Evolutionary conservation across 306 rosid species (phyloP).

Genomic region (Calophaca sinica): DNA sequence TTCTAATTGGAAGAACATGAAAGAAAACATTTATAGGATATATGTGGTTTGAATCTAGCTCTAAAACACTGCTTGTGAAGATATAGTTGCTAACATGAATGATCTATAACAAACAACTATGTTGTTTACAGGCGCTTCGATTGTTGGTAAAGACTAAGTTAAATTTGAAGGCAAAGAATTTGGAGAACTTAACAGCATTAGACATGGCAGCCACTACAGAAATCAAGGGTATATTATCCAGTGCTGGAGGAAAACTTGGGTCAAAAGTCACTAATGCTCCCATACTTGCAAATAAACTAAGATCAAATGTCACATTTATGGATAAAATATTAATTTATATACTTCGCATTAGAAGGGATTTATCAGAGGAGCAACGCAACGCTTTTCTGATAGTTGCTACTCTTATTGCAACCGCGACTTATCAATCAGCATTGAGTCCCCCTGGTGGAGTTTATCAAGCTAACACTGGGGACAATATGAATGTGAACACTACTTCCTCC

Average conservation of each 20-base stretch:
- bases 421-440: constrained; percentile 42
- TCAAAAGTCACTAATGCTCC: not conserved
- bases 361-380: not conserved
- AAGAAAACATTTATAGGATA: too few species aligned
- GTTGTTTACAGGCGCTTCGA: constrained; percentile 24
- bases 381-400: constrained; percentile 32
- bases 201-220: constrained; percentile 27
- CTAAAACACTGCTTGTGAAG: not conserved
- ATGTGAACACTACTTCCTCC: not conserved
- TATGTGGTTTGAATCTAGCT: not conserved
- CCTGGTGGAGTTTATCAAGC: constrained; percentile 37
- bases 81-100: not conserved
- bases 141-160: constrained; percentile 26
- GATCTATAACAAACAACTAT: not conserved
- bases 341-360: constrained; percentile 13
- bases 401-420: constrained; percentile 34
- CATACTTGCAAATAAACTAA: constrained; percentile 10
- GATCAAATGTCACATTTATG: not conserved
- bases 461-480: not conserved
- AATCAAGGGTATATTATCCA: constrained; percentile 17
- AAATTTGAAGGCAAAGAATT: constrained; percentile 40
- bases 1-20: too few species aligned
- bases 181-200: constrained; percentile 40
- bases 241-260: constrained; percentile 18
- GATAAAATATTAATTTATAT: not conserved